Base-by-base conservation (phyloP, 108 stramenopile species). In the Pseudonitzschia delicatissima region DNA sequence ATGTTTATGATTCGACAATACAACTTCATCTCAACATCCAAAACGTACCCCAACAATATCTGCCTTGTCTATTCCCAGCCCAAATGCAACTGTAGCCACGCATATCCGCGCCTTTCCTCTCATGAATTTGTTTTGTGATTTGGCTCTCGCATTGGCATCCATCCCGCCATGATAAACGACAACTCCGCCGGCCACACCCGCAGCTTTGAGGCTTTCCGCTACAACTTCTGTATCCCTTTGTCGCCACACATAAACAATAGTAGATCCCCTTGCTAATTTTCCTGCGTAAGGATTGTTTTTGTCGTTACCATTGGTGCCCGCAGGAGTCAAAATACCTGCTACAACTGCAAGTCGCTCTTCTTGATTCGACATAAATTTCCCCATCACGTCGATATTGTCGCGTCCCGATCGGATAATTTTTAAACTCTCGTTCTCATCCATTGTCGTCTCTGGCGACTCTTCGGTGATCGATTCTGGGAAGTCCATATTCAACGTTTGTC, bases 21-120 rank as follows among this genome's bases (percentile, higher is more conserved):
- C 40, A 12, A 42, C 13, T 9, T 42, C n/a, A n/a, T n/a, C 23
- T 13, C 31, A 7, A 57, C 40, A 18, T 13, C 8, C 4, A n/a
- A 26, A 15, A 61, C 60, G 37, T 61, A 61, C 90, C 1, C 88
- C 94, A 7, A 62, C 77, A 27, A 97, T 83, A 71, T 97, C 95
- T 32, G 88, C 80, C 71, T 97, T 96, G 86, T 99, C 95, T 72
- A 99, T 97, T 57, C 98, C 98, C 77, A 99, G 83, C 17, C 97
- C 97, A 73, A 97, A 99, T 0, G 97, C 98, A 23, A 97, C 88
- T 20, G 98, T 98, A 15, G 95, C 95, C 6, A 93, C 92, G 69
- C 90, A 91, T 28, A 93, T 85, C 48, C 95, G 76, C n/a, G 83
- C 87, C 63, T 96, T 93, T 6, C 91, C 92, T 40, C 91, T 69